Conservation (phyloP, 306 rosid genomes). For the Biancaea sappan region DNA sequence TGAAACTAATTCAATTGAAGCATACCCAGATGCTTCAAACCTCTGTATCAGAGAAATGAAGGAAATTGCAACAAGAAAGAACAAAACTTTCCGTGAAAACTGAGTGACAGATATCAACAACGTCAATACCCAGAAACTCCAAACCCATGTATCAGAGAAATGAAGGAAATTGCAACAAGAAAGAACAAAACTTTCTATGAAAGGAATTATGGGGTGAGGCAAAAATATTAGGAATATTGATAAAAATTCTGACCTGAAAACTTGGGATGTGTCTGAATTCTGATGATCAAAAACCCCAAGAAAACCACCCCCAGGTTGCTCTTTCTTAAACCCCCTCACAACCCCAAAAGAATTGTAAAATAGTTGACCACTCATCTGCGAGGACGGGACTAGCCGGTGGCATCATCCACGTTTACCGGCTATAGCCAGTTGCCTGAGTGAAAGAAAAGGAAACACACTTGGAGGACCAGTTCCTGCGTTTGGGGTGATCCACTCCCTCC, state of each 20-base stretch:
- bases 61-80: neutral
- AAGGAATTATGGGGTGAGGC: neutral
- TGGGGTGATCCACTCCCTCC: constrained; percentile 62
- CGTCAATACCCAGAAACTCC: constrained; percentile 4
- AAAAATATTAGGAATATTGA: neutral
- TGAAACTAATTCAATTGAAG: constrained; percentile 25
- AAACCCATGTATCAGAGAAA: neutral
- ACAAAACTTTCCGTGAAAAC: neutral
- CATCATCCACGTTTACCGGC: constrained; percentile 40
- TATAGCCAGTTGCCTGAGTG: constrained; percentile 37
- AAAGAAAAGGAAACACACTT: constrained; percentile 26
- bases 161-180: neutral
- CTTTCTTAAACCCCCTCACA: constrained; percentile 73
- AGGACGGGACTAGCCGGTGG: constrained; percentile 39
- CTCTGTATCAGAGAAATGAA: neutral
- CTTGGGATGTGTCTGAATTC: constrained; percentile 47
- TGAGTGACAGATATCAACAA: too few species aligned
- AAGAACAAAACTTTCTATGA: neutral
- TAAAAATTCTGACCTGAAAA: constrained; percentile 44
- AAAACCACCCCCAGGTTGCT: constrained; percentile 51
- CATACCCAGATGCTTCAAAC: too few species aligned
- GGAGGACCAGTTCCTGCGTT: constrained; percentile 63
- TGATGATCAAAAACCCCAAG: constrained; percentile 56
- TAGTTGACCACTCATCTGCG: constrained; percentile 46
- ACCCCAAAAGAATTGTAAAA: constrained; percentile 41